phyloP scores from a whole-genome alignment of 306 rosid genomes.

The Trifolium pratense region DNA sequence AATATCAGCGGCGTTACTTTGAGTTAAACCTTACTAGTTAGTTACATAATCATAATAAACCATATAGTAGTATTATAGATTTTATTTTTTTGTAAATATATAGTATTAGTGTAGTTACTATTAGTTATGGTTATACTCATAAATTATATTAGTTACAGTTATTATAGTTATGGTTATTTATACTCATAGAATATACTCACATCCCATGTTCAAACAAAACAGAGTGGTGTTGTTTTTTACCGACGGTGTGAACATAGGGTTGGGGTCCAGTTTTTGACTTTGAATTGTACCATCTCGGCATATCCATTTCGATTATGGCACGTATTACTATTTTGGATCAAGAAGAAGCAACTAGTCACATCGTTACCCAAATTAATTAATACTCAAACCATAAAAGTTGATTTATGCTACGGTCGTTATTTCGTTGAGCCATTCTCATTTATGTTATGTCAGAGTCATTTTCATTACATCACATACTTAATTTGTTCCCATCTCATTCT shows the following conservation, averaged over 20 bases:
- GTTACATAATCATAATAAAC: too few relatives aligned
- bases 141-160: too few relatives aligned
- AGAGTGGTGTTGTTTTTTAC: background rate
- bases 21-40: too few relatives aligned
- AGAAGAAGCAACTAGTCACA: background rate
- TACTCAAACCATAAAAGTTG: background rate
- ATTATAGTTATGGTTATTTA: too few relatives aligned
- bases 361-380: background rate
- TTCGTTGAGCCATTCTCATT: slow-evolving; percentile 22
- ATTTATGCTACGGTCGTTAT: slow-evolving; percentile 11
- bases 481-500: background rate
- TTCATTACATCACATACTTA: background rate
- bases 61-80: too few relatives aligned
- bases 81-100: too few relatives aligned
- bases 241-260: slow-evolving; percentile 8
- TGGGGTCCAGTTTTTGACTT: background rate
- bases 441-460: background rate
- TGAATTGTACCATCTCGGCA: background rate
- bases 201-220: too few relatives aligned
- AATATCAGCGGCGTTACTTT: too few relatives aligned
- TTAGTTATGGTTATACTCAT: too few relatives aligned
- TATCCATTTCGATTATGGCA: background rate
- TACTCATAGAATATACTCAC: too few relatives aligned
- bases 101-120: too few relatives aligned
- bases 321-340: background rate